Conservation (phyloP, 148 eudicot species). For the Rheum nobile region DNA sequence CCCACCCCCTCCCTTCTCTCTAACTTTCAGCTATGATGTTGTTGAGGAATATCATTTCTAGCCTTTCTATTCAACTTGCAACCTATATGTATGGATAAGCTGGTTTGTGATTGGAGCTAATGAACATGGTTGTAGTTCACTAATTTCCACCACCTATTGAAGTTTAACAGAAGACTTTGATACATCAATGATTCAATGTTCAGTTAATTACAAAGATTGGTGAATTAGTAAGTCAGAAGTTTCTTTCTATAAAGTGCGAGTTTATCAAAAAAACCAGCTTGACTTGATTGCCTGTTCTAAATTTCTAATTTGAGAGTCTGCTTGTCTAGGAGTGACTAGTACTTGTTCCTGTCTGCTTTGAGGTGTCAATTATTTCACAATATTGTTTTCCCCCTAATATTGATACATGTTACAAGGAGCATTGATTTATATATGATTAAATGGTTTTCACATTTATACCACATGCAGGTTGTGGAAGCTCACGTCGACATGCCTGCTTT, state of each 20-base stretch:
- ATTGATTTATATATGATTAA: not conserved
- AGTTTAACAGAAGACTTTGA: not conserved
- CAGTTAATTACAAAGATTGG: not conserved
- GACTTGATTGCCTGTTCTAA: not conserved
- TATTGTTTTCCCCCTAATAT: not conserved
- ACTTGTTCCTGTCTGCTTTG: not conserved
- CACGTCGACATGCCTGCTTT: constrained; percentile 81
- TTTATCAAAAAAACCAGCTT: not conserved
- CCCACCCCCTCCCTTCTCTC: too few species aligned
- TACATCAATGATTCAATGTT: not conserved
- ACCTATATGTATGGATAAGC: not conserved
- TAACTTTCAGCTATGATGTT: too few species aligned
- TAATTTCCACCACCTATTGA: not conserved
- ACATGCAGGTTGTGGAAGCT: constrained; percentile 87
- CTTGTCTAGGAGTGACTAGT: not conserved
- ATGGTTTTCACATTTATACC: not conserved
- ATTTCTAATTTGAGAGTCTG: not conserved
- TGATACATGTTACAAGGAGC: not conserved
- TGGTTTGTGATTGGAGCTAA: not conserved
- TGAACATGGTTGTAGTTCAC: not conserved
- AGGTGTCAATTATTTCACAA: not conserved
- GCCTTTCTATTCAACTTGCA: too few species aligned
- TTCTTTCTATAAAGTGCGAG: not conserved
- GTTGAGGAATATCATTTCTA: too few species aligned
- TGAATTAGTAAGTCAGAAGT: not conserved